These are phyloP conservation scores for Aspergillus neotritici DNA, from an alignment of 2,329 filamentous ascomycete species.

Conservation along the genomic window DNA sequence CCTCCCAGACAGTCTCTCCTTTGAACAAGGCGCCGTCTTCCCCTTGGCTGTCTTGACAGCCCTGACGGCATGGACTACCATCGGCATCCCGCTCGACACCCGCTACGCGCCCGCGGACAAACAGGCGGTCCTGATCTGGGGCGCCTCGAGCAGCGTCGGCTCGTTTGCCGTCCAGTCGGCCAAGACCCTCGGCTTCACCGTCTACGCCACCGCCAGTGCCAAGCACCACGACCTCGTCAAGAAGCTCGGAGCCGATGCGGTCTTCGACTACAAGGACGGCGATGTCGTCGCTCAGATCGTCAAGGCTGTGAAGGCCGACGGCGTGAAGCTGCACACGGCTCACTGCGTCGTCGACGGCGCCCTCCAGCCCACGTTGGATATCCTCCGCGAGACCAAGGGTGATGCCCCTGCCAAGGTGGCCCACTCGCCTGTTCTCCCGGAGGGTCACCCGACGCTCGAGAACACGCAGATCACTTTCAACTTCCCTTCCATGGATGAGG, in stretches of 20 bases:
- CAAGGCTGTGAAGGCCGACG: conserved; percentile 24
- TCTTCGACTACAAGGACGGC: conserved; percentile 38
- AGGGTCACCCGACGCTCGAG: conserved; percentile 9
- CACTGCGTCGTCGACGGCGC: conserved; percentile 10
- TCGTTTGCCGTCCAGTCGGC: conserved; percentile 28
- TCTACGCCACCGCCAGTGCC: conserved; percentile 37
- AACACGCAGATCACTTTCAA: conserved; percentile 10
- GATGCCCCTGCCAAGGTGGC: conserved; percentile 12
- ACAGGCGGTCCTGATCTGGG: conserved; percentile 10
- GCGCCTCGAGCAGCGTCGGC: conserved; percentile 13
- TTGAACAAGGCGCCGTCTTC: conserved; percentile 23
- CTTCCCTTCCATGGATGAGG: conserved; percentile 7
- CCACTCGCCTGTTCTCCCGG: conserved; percentile 11
- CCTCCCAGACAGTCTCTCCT: conserved; percentile 25
- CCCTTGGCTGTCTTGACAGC: conserved; percentile 23
- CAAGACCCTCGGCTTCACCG: conserved; percentile 35
- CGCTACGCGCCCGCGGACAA: conserved; percentile 16
- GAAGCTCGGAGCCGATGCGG: conserved; percentile 31
- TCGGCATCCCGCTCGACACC: conserved; percentile 21
- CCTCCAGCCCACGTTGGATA: conserved; percentile 15
- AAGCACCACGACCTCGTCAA: conserved; percentile 36
- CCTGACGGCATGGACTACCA: conserved; percentile 19
- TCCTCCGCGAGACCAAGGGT: conserved; percentile 16
- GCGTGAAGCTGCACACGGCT: conserved; percentile 13
- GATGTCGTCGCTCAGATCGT: conserved; percentile 29